phyloP scores from a whole-genome alignment of 1,284 basidiomycete species.

The Cutaneotrichosporon sp. region DNA sequence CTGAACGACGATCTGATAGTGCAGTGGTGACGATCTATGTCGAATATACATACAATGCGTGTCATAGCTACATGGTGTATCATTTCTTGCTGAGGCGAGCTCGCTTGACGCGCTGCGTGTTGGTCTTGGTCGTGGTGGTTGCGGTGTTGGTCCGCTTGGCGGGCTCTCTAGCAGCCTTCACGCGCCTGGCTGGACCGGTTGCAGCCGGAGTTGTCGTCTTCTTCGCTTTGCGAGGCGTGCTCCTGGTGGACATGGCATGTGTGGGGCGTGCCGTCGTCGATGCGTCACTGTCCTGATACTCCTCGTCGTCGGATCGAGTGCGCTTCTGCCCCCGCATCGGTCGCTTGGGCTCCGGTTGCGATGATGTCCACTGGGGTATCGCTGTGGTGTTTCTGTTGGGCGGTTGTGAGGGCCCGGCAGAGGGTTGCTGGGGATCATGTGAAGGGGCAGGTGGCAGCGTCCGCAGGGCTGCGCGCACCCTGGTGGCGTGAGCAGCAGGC shows the following conservation, averaged over 20 bases:
- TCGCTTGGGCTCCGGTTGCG: background rate
- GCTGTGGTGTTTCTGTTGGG: background rate
- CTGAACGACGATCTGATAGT: background rate
- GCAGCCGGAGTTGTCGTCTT: background rate
- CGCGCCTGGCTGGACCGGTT: background rate
- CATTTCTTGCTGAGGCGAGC: background rate
- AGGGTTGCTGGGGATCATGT: conserved; percentile 2
- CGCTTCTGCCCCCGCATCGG: background rate
- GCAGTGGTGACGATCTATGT: background rate
- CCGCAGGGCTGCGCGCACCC: background rate
- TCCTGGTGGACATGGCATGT: background rate
- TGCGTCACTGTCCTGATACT: background rate
- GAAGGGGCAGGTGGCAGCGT: background rate
- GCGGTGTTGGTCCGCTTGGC: background rate
- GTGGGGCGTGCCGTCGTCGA: background rate
- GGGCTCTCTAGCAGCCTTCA: background rate
- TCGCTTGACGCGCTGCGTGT: background rate
- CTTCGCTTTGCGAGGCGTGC: background rate
- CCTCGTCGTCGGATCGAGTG: background rate
- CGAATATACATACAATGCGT: background rate
- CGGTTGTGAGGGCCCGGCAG: background rate
- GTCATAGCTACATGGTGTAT: conserved; percentile 5
- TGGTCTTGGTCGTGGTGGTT: background rate
- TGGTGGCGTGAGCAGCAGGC: background rate
- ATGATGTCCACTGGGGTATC: background rate